phyloP scores from a whole-genome alignment of 441 rosid genomes.

The Arabidopsis hybrid region DNA sequence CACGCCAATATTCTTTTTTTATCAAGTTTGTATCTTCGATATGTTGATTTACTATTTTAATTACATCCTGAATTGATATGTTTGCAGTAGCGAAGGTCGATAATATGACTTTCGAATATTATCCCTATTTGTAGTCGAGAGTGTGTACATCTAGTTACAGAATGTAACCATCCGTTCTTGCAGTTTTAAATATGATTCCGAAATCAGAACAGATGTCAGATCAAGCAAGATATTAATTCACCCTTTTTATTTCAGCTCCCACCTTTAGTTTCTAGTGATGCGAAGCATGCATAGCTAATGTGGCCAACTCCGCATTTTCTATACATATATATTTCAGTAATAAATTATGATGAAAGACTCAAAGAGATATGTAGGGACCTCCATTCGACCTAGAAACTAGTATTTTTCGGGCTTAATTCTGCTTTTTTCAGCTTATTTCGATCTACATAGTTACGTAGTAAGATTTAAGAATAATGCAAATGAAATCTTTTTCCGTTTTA shows the following conservation, averaged over 20 bases:
- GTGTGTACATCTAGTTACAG: too few species aligned
- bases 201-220: too few species aligned
- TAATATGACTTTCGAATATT: too few species aligned
- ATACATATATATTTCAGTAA: not conserved
- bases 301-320: slow-evolving; percentile 18
- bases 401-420: not conserved
- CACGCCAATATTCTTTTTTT: slow-evolving; percentile 21
- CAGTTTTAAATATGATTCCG: not conserved
- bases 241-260: not conserved
- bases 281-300: slow-evolving; percentile 29
- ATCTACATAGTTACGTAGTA: not conserved
- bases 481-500: not conserved
- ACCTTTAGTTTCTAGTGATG: slow-evolving; percentile 21
- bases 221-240: not conserved
- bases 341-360: not conserved
- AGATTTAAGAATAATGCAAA: not conserved
- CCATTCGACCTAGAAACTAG: slow-evolving; percentile 20
- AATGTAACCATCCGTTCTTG: too few species aligned
- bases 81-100: not conserved
- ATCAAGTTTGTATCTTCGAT: slow-evolving; percentile 2
- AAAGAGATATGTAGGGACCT: slow-evolving; percentile 35
- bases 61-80: slow-evolving; percentile 1
- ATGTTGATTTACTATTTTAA: slow-evolving; percentile 1
- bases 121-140: too few species aligned
- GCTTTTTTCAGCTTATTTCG: not conserved